Evolutionary conservation across 2,329 filamentous ascomycete species (phyloP).

Genomic region (Ophiostoma tasmaniense): DNA sequence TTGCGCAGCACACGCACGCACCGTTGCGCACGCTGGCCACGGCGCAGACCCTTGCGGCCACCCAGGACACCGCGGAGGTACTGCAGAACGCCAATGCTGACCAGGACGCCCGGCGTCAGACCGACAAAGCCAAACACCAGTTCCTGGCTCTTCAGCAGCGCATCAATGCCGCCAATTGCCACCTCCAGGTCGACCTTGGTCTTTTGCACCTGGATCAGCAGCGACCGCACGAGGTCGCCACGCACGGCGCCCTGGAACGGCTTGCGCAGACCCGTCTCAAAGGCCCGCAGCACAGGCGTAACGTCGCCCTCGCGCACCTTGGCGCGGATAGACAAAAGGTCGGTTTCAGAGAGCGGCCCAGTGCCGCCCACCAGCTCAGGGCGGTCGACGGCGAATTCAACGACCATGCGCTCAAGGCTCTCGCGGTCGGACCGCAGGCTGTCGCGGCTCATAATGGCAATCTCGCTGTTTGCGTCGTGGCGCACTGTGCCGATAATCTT

Average conservation of each 20-base stretch:
- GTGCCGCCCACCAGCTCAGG: constrained; percentile 49
- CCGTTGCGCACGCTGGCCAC: constrained; percentile 57
- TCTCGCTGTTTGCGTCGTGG: constrained; percentile 85
- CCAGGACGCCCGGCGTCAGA: constrained; percentile 83
- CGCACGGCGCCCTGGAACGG: constrained; percentile 75
- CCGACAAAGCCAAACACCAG: constrained; percentile 97
- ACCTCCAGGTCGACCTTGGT: constrained; percentile 98
- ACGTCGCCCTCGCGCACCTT: constrained; percentile 88
- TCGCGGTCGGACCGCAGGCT: constrained; percentile 84
- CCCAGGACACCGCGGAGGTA: constrained; percentile 66
- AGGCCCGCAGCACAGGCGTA: constrained; percentile 82
- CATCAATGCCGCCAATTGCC: constrained; percentile 90
- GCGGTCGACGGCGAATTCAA: constrained; percentile 86
- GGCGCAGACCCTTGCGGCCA: constrained; percentile 58
- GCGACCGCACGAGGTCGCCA: constrained; percentile 79
- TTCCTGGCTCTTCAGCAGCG: constrained; percentile 89
- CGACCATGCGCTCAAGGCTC: constrained; percentile 93
- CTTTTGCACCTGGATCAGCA: constrained; percentile 96
- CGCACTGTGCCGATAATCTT: constrained; percentile 87
- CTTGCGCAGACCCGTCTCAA: constrained; percentile 76
- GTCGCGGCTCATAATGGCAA: constrained; percentile 92
- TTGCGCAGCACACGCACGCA: constrained; percentile 75
- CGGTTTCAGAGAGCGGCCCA: constrained; percentile 51
- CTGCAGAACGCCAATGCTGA: constrained; percentile 63
- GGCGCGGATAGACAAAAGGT: constrained; percentile 64